These are phyloP conservation scores for Pueraria montana DNA, from an alignment of 306 rosid genomes.

Conservation along the genomic window DNA sequence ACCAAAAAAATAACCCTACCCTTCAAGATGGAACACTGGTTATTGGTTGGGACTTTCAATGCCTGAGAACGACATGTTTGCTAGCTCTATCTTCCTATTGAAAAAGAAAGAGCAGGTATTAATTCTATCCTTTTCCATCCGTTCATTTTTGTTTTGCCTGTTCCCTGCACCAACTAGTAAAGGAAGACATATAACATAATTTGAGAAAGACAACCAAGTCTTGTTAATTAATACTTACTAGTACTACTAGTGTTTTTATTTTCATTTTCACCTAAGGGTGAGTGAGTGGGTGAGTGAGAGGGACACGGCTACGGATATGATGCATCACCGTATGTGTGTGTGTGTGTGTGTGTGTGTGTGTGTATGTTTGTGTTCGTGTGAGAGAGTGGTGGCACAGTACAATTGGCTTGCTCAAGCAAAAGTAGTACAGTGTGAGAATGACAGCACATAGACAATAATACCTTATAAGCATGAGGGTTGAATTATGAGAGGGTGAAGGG, in stretches of 20 bases:
- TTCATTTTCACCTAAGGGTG: slow-evolving; percentile 39
- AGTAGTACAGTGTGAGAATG: slow-evolving; percentile 66
- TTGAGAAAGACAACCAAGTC: slow-evolving; percentile 59
- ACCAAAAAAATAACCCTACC: slow-evolving; percentile 13
- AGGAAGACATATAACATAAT: slow-evolving; percentile 12
- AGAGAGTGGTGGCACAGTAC: slow-evolving; percentile 10
- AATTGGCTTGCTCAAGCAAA: slow-evolving; percentile 42
- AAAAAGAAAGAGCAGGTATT: slow-evolving; percentile 30
- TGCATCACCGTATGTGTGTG: slow-evolving; percentile 3
- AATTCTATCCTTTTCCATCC: slow-evolving; percentile 51
- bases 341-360: slow-evolving; percentile 27
- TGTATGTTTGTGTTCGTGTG: too few species aligned
- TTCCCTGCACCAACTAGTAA: slow-evolving; percentile 35
- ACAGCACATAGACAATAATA: slow-evolving; percentile 65
- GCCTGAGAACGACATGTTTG: slow-evolving; percentile 51
- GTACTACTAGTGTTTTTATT: background rate
- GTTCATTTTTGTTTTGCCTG: slow-evolving; percentile 38
- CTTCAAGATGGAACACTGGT: slow-evolving; percentile 11
- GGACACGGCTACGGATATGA: slow-evolving; percentile 43
- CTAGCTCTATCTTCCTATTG: background rate
- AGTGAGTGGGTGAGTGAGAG: slow-evolving; percentile 30
- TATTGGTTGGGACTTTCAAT: slow-evolving; percentile 46
- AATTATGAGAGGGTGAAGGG: slow-evolving; percentile 45
- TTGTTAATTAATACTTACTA: background rate
- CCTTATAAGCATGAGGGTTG: slow-evolving; percentile 51